phyloP scores from a whole-genome alignment of 768 basidiomycete species.

The Auricularia sp. region DNA sequence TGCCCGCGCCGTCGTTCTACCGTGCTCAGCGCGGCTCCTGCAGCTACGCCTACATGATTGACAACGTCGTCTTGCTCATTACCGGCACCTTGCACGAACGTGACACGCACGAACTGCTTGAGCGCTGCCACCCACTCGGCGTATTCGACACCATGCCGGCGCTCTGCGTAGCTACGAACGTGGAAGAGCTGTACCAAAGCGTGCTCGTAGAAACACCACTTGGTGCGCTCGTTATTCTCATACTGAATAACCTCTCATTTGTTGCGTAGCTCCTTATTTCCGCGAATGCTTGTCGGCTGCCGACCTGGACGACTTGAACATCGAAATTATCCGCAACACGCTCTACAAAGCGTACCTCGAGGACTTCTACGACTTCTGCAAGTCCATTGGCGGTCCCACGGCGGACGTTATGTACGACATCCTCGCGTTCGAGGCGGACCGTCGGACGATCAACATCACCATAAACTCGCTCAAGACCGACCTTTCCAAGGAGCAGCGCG shows the following conservation, averaged over 20 bases:
- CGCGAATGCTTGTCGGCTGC: conserved; percentile 88
- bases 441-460: conserved; percentile 95
- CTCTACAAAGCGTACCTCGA: conserved; percentile 98
- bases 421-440: conserved; percentile 92
- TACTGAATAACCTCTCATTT: background rate
- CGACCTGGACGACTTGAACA: conserved; percentile 97
- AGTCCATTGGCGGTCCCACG: conserved; percentile 74
- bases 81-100: conserved; percentile 95
- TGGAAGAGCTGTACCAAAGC: conserved; percentile 94
- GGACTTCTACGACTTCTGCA: conserved; percentile 84
- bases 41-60: conserved; percentile 99
- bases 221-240: conserved; percentile 43
- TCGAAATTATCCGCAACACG: conserved; percentile 98
- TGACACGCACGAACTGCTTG: conserved; percentile 92
- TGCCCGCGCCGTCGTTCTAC: background rate
- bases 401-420: conserved; percentile 86
- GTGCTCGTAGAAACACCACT: conserved; percentile 96
- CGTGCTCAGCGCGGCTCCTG: background rate
- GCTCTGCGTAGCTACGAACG: conserved; percentile 96
- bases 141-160: conserved; percentile 98
- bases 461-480: conserved; percentile 98
- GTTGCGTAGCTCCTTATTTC: conserved; percentile 77
- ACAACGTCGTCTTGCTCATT: conserved; percentile 95
- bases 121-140: conserved; percentile 94
- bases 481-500: conserved; percentile 88